Evolutionary conservation across 129 eudicot species (phyloP).

Genomic region (Kitagawia praeruptora): DNA sequence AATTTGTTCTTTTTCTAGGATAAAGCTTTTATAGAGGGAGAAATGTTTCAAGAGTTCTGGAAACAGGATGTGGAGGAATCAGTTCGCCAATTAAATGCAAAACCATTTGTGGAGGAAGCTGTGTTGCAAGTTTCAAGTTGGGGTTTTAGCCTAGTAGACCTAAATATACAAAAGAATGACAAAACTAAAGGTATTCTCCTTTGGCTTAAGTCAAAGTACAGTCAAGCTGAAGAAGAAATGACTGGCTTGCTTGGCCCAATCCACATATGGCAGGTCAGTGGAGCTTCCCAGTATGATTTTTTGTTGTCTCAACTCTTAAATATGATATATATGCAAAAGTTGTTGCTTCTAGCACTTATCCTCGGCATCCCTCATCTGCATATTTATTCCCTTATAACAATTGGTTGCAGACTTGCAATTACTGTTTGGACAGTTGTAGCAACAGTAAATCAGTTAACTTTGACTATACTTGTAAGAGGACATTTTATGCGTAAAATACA

Average conservation of each 20-base stretch:
- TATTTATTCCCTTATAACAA: too few relatives aligned
- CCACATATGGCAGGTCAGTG: conserved; percentile 88
- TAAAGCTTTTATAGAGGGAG: conserved; percentile 43
- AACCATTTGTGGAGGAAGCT: conserved; percentile 82
- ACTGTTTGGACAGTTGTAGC: too few relatives aligned
- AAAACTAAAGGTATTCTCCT: conserved; percentile 37
- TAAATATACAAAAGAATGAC: conserved; percentile 39
- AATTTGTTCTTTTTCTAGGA: conserved; percentile 45
- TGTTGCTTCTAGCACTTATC: too few relatives aligned
- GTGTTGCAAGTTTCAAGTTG: conserved; percentile 67
- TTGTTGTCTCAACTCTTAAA: neutral
- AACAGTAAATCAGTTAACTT: too few relatives aligned
- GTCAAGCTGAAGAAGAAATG: conserved; percentile 34
- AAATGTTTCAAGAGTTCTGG: conserved; percentile 67
- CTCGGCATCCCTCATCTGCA: too few relatives aligned
- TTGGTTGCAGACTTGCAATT: too few relatives aligned
- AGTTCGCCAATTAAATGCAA: conserved; percentile 55
- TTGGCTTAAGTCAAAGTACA: conserved; percentile 65
- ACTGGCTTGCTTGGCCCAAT: conserved; percentile 79
- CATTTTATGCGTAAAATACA: too few relatives aligned
- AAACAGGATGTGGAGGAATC: conserved; percentile 73
- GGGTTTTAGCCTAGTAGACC: conserved; percentile 77
- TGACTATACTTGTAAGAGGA: too few relatives aligned
- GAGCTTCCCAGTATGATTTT: neutral
- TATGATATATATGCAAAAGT: neutral